Conservation (phyloP, 2,329 filamentous ascomycete genomes). For the Fusarium papillatum region DNA sequence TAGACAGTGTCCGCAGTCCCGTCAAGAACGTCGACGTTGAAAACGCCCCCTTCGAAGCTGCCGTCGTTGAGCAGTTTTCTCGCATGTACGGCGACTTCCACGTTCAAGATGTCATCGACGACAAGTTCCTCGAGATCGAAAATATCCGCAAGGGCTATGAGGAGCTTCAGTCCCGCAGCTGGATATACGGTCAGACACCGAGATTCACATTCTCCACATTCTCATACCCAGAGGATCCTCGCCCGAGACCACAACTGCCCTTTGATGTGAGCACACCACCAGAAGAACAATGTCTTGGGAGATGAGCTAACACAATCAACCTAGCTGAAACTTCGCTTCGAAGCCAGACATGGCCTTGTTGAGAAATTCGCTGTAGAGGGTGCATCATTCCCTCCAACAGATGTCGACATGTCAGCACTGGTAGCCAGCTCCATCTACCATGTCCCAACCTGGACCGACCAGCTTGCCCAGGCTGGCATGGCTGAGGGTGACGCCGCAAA, state of each 20-base stretch:
- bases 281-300: not conserved
- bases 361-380: constrained; percentile 48
- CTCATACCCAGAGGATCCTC: constrained; percentile 69
- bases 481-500: constrained; percentile 33
- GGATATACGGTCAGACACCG: constrained; percentile 90
- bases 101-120: constrained; percentile 59
- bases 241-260: constrained; percentile 66
- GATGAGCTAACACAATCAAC: constrained; percentile 6
- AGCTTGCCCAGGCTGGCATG: constrained; percentile 44
- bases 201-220: constrained; percentile 80
- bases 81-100: constrained; percentile 71
- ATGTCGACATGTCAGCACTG: constrained; percentile 29
- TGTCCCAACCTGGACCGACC: constrained; percentile 43
- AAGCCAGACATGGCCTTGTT: constrained; percentile 53
- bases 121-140: constrained; percentile 60
- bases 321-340: constrained; percentile 51
- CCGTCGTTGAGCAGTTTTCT: constrained; percentile 75
- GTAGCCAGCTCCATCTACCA: constrained; percentile 37
- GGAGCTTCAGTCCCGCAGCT: constrained; percentile 69
- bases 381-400: constrained; percentile 14
- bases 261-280: constrained; percentile 53
- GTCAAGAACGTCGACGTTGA: constrained; percentile 82
- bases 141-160: constrained; percentile 58
- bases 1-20: constrained; percentile 90
- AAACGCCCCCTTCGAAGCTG: constrained; percentile 60